Evolutionary conservation across 306 rosid species (phyloP), one percentile per base, ranked within the genome.

Genomic region (Rosa rugosa): DNA sequence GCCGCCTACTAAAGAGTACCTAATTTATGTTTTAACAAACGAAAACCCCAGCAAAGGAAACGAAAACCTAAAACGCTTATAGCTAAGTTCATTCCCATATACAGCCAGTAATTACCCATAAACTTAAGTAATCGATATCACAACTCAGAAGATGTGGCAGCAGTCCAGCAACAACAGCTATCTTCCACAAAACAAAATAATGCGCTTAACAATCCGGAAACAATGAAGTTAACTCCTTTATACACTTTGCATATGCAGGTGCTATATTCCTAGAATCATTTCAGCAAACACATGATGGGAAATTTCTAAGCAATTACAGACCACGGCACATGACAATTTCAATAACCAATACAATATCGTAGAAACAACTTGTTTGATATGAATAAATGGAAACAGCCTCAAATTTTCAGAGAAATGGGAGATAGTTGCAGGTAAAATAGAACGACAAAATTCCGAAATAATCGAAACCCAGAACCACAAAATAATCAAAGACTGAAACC

Each of bases 231-330:
- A 22, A 23, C 42, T 41, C 56, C 18, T 44, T 22, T 22, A 6
- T 11, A 17, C 47, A 57, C 13, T 11, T 42, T 41, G 56, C 66
- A 23, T 45, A 75, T n/a, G n/a, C n/a, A n/a, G n/a, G n/a, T n/a
- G n/a, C n/a, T n/a, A n/a, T n/a, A n/a, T n/a, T n/a, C 13, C 31
- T 1, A 14, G 5, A n/a, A 46, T 46, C 81, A 77, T 82, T 71
- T 86, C 77, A 75, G 27, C 81, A n/a, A 77, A 71, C 60, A 85
- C 41, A 50, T 77, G 74, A 83, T 42, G 7, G 71, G 80, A 81
- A 71, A 34, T n/a, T 40, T 73, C 62, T 45, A 23, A 3, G 4
- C 40, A 1, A 20, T 54, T 6, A 54, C 11, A 2, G 18, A 20
- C 60, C 25, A 54, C 18, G 60, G 60, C 0, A 54, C 23, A 54